Evolutionary conservation across 2,329 filamentous ascomycete species (phyloP), one percentile per base, ranked within the genome.

Genomic region (Fusarium annulatum): DNA sequence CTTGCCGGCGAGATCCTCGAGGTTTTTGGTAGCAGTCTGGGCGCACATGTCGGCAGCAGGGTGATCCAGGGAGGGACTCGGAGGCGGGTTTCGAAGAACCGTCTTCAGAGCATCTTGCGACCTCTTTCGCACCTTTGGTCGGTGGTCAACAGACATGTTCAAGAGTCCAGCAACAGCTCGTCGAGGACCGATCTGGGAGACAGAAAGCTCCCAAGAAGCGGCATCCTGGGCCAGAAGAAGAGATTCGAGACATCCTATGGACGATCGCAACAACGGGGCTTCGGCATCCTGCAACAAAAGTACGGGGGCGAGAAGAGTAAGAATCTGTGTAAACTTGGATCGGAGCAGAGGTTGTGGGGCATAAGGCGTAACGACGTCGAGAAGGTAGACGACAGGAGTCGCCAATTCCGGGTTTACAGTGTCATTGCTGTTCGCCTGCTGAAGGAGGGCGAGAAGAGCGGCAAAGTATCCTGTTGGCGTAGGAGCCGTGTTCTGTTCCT

Each of bases 41-140:
- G 96, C 96, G 84, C 96, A 98, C 91, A 98, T 96, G 80, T 97
- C 95, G 52, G 96, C 93, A 33, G 95, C 96, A 3, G 96, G 96
- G 80, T 99, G 96, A 76, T 99, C 96, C 69, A 98, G 84, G 7
- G 94, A 95, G 3, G 96, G 96, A 73, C 94, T 97, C 1, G 96
- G 95, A 0, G 96, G 96, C 14, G 95, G 94, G 69, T 91, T 93
- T 82, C 92, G 92, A 65, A 99, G 88, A 9, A 99, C 91, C 72
- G 92, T 93, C 60, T 92, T 91, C 75, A 99, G 83, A 5, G 95
- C 94, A 79, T 98, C 96, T 81, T 97, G 94, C 11, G 96, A 94
- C 82, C 95, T 88, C 89, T 96, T 98, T 77, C 96, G 90, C 55
- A 98, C 94, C 85, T 99, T 99, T 5, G 96, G 96, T 64, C 96